Conservation (phyloP, 2,329 filamentous ascomycete species). For the Penicillium sp. region DNA sequence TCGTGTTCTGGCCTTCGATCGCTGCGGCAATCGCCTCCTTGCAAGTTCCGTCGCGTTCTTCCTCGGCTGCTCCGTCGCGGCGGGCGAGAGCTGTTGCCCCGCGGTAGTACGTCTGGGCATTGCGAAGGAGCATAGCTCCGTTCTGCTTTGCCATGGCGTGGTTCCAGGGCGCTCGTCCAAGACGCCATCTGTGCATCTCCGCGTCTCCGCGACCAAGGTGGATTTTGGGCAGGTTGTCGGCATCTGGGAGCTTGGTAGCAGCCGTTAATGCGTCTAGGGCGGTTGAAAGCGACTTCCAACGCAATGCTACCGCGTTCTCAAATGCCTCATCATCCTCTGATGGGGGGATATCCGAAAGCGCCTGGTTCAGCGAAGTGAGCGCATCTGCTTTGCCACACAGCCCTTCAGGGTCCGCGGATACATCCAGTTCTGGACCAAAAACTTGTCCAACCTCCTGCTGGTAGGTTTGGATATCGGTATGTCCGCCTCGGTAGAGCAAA, state of each 20-base stretch:
- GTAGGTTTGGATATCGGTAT: slow-evolving; percentile 55
- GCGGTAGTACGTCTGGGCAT: slow-evolving; percentile 58
- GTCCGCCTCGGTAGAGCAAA: slow-evolving; percentile 53
- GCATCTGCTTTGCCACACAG: slow-evolving; percentile 58
- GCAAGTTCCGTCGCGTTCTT: slow-evolving; percentile 45
- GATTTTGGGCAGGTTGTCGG: slow-evolving; percentile 52
- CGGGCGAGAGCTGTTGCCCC: slow-evolving; percentile 48
- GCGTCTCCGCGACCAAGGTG: slow-evolving; percentile 56
- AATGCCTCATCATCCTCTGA: slow-evolving; percentile 29
- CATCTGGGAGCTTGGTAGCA: slow-evolving; percentile 52
- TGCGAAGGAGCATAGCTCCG: slow-evolving; percentile 50
- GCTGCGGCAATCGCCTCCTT: slow-evolving; percentile 52
- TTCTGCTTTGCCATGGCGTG: slow-evolving; percentile 46
- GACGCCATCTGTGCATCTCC: slow-evolving; percentile 54
- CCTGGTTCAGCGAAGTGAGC: slow-evolving; percentile 54
- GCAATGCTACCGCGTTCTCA: slow-evolving; percentile 31
- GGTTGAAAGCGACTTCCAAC: slow-evolving; percentile 55
- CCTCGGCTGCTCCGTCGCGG: slow-evolving; percentile 43
- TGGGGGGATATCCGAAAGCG: slow-evolving; percentile 39
- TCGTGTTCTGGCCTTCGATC: slow-evolving; percentile 41
- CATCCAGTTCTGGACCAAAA: slow-evolving; percentile 41
- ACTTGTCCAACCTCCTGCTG: slow-evolving; percentile 43
- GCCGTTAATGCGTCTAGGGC: slow-evolving; percentile 51
- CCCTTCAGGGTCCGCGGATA: slow-evolving; percentile 47
- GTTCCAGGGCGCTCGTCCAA: slow-evolving; percentile 48